Conservation (phyloP, 371 early-diverging fungal species). For the Circinella umbellata region DNA sequence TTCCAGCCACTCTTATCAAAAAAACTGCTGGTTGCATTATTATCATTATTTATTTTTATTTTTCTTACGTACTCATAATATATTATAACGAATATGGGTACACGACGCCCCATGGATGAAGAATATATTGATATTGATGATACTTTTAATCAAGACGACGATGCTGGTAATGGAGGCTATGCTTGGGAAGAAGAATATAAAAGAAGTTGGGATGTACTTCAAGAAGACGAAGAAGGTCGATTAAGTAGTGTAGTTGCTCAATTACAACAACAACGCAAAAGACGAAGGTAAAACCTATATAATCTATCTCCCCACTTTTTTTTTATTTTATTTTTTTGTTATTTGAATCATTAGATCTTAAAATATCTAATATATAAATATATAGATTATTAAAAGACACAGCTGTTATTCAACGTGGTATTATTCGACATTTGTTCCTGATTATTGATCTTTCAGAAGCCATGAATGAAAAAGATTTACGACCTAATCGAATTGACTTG, state of each 20-base stretch:
- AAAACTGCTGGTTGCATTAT: too few species aligned
- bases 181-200: constrained; percentile 97
- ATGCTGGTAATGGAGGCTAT: constrained; percentile 64
- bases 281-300: constrained; percentile 57
- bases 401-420: constrained; percentile 88
- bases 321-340: too few species aligned
- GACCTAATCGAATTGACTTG: constrained; percentile 80
- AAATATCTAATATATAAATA: too few species aligned
- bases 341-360: too few species aligned
- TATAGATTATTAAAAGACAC: constrained; percentile 74
- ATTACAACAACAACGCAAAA: constrained; percentile 77
- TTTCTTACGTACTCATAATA: too few species aligned
- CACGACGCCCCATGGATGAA: constrained; percentile 44
- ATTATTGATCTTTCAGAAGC: constrained; percentile 84
- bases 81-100: neutral
- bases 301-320: neutral
- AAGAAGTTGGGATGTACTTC: constrained; percentile 93
- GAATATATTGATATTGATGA: constrained; percentile 61
- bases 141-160: constrained; percentile 51
- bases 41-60: too few species aligned
- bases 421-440: constrained; percentile 88
- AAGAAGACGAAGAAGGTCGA: constrained; percentile 91
- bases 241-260: constrained; percentile 77
- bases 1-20: too few species aligned
- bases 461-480: constrained; percentile 86